Percentiles rank a stretch among this genome's conserved stretches.
phyloP scores from a whole-genome alignment of 768 basidiomycete species.

The Dioszegia aurantiaca region DNA sequence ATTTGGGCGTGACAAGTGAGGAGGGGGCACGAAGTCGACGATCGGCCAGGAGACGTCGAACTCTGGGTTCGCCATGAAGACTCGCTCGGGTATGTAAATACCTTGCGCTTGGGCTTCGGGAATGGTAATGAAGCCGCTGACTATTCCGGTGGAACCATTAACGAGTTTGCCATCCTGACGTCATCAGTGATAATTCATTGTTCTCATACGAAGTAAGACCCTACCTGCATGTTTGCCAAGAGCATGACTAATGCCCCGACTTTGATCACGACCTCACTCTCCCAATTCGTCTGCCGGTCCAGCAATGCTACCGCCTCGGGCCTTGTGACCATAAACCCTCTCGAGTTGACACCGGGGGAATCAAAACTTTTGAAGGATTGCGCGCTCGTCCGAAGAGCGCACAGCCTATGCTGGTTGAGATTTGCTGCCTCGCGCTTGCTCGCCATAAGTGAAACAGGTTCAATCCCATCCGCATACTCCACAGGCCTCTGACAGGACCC shows the following conservation, averaged over 20 bases:
- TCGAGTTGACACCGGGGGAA: conserved; percentile 31
- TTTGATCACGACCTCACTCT: conserved; percentile 26
- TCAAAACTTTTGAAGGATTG: conserved; percentile 25
- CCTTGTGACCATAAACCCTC: conserved; percentile 21
- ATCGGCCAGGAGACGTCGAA: conserved; percentile 30
- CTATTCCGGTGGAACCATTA: conserved; percentile 77
- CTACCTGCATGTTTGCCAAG: conserved; percentile 37
- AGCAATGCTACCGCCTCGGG: conserved; percentile 27
- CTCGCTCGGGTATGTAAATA: conserved; percentile 19
- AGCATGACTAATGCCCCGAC: conserved; percentile 47
- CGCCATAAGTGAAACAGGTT: conserved; percentile 41
- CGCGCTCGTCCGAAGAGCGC: conserved; percentile 19
- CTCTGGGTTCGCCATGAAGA: conserved; percentile 10
- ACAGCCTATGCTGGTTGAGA: conserved; percentile 32
- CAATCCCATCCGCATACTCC: conserved; percentile 34
- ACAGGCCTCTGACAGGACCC: conserved; percentile 29
- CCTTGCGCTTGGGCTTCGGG: conserved; percentile 22
- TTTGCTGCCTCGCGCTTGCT: conserved; percentile 31
- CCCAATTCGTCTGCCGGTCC: conserved; percentile 36
- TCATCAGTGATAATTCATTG: background rate
- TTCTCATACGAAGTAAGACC: background rate
- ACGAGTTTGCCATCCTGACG: conserved; percentile 75
- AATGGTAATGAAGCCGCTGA: conserved; percentile 38
- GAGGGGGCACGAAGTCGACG: conserved; percentile 31
- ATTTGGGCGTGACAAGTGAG: conserved; percentile 9